Evolutionary conservation across 495 filamentous ascomycete species (phyloP), one percentile per base, ranked within the genome.

Genomic region (Penicillium simplicissimum): DNA sequence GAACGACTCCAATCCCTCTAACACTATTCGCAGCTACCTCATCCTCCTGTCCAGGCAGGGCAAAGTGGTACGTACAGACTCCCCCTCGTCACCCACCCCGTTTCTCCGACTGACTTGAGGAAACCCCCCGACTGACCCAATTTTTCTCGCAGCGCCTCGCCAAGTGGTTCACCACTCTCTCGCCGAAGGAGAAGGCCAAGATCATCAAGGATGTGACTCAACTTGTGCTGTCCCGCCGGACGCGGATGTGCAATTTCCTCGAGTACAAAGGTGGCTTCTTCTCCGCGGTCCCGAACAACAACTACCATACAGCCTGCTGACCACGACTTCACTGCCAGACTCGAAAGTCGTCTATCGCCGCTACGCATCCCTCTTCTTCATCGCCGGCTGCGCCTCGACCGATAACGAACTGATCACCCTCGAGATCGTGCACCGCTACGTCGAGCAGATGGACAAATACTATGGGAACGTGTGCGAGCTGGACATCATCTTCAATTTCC

Each of bases 381-480:
- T 99, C 73, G 93, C 96, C 71, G 95, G 96, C 60, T 96, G 93
- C 79, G 87, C 90, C 34, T 90, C 93, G 15, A 91, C 89, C 55
- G 95, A 98, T 71, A 99, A 99, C 80, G 95, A 99, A 71, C 81
- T 99, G 75, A 97, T 98, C 74, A 96, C 91, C 35, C 89, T 99
- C 65, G 95, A 99, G 75, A 92, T 98, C 72, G 94, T 99, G 52
- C 95, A 99, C 78, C 91, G 95, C 67, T 98, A 97, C 74, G 95
- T 98, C 52, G 95, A 99, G 76, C 95, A 98, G 79, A 99, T 98
- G 95, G 95, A 99, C 83, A 99, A 98, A 74, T 99, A 98, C 82
- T 99, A 99, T 73, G 95, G 95, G 74, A 99, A 99, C 77, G 95
- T 99, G 59, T 99, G 95, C 86, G 96, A 99, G 81, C 82, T 98